Evolutionary conservation across 805 yeast species (phyloP).

Genomic region (Ogataea pignaliae): DNA sequence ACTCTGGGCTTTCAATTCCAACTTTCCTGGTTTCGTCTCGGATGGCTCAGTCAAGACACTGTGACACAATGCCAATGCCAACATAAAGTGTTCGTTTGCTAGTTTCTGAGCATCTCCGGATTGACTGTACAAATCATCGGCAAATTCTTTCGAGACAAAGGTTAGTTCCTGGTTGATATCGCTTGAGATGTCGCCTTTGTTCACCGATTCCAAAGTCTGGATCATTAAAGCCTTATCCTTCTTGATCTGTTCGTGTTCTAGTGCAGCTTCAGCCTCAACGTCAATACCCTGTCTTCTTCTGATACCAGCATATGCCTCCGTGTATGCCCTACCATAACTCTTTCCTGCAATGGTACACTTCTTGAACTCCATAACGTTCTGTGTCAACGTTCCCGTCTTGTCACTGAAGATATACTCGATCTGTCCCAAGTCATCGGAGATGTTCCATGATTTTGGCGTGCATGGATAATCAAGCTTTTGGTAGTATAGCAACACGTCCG

Average conservation of each 20-base stretch:
- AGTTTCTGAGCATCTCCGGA: slow-evolving; percentile 49
- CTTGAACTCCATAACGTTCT: slow-evolving; percentile 81
- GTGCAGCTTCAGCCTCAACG: slow-evolving; percentile 54
- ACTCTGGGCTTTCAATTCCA: slow-evolving; percentile 68
- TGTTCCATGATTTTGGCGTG: slow-evolving; percentile 80
- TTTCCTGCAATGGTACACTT: slow-evolving; percentile 73
- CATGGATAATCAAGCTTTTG: slow-evolving; percentile 71
- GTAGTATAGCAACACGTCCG: slow-evolving; percentile 70
- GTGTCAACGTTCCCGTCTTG: slow-evolving; percentile 81
- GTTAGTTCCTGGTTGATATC: slow-evolving; percentile 56
- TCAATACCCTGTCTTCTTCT: slow-evolving; percentile 75
- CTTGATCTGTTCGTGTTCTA: slow-evolving; percentile 50
- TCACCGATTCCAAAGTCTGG: slow-evolving; percentile 34
- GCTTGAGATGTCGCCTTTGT: slow-evolving; percentile 26
- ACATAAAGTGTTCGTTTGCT: slow-evolving; percentile 69
- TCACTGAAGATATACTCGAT: slow-evolving; percentile 82
- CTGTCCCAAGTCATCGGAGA: slow-evolving; percentile 82
- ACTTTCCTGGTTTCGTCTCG: slow-evolving; percentile 51
- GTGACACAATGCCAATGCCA: slow-evolving; percentile 73
- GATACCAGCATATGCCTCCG: slow-evolving; percentile 78
- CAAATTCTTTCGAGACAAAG: slow-evolving; percentile 63
- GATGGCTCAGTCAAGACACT: slow-evolving; percentile 70
- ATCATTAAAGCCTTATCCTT: slow-evolving; percentile 61
- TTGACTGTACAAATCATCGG: slow-evolving; percentile 53
- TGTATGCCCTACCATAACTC: slow-evolving; percentile 73